Evolutionary conservation across 2,329 filamentous ascomycete genomes (phyloP).

Genomic region (Fusarium phyllophilum): DNA sequence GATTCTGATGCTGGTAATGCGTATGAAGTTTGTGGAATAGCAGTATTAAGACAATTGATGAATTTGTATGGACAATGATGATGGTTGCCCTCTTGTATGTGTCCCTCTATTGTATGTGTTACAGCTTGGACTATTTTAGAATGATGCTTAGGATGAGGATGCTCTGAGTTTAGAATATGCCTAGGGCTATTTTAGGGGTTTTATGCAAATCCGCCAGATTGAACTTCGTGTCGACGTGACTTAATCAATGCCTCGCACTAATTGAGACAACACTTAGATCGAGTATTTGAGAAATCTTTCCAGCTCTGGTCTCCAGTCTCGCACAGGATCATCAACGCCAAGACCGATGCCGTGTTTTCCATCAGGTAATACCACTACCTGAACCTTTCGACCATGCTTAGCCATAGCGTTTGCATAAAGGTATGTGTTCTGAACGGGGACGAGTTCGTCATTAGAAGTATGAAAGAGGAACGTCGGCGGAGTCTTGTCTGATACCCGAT

Average conservation of each 20-base stretch:
- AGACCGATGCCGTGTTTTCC: constrained; percentile 24
- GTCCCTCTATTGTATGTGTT: too few relatives aligned
- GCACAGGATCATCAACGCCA: constrained; percentile 20
- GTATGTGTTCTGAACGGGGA: constrained; percentile 27
- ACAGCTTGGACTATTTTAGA: neutral
- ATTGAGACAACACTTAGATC: neutral
- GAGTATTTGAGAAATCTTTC: constrained; percentile 30
- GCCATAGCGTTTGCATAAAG: constrained; percentile 31
- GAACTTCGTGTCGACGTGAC: neutral
- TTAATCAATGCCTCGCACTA: rapidly evolving
- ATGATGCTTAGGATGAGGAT: neutral
- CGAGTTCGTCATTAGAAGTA: constrained; percentile 22
- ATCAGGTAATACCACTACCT: constrained; percentile 23
- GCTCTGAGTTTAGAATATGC: neutral
- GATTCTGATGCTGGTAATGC: too few relatives aligned
- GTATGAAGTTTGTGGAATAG: too few relatives aligned
- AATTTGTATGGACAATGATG: too few relatives aligned
- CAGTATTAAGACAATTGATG: too few relatives aligned
- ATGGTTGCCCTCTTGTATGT: too few relatives aligned
- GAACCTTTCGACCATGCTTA: neutral
- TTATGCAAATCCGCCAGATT: rapidly evolving
- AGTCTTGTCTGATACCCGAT: constrained; percentile 18
- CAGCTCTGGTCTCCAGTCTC: constrained; percentile 29
- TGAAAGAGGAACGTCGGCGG: constrained; percentile 30
- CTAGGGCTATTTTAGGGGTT: neutral